phyloP scores from a whole-genome alignment of 495 filamentous ascomycete genomes.

The Hypoxylon perforatum region DNA sequence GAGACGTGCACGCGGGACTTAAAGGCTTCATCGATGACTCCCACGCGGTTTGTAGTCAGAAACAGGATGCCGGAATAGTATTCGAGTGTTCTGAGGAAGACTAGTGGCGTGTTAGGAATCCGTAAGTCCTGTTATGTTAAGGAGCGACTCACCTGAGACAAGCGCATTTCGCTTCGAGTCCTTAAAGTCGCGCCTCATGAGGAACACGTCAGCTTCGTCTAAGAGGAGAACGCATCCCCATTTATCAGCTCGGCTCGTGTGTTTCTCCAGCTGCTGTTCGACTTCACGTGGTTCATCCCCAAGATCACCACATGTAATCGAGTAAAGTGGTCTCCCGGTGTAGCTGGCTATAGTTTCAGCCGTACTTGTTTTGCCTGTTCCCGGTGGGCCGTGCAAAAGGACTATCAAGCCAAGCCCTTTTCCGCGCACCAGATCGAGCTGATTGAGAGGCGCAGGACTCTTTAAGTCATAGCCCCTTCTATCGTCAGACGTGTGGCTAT shows the following conservation, averaged over 20 bases:
- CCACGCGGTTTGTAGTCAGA: conserved; percentile 68
- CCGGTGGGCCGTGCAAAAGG: conserved; percentile 64
- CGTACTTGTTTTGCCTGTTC: conserved; percentile 63
- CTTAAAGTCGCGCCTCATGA: too few relatives aligned
- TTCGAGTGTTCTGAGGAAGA: conserved; percentile 66
- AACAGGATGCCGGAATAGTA: conserved; percentile 70
- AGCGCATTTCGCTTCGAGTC: too few relatives aligned
- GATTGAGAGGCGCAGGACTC: too few relatives aligned
- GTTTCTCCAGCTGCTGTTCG: too few relatives aligned
- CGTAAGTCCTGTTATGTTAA: too few relatives aligned
- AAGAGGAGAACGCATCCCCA: conserved; percentile 47
- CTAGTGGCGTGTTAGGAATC: background rate
- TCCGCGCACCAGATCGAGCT: conserved; percentile 56
- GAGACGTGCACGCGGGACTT: conserved; percentile 63
- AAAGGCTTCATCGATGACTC: conserved; percentile 66
- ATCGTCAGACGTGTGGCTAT: too few relatives aligned
- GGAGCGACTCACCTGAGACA: too few relatives aligned
- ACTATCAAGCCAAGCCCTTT: conserved; percentile 64
- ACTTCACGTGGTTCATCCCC: background rate
- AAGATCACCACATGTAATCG: conserved; percentile 36
- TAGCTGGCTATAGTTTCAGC: conserved; percentile 45
- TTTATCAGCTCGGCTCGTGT: conserved; percentile 5
- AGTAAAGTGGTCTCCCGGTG: conserved; percentile 24
- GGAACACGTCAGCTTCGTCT: conserved; percentile 55
- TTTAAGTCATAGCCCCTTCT: too few relatives aligned